Evolutionary conservation across 2,329 filamentous ascomycete genomes (phyloP), one percentile per base, ranked within the genome.

Genomic region (Colletotrichum tanaceti): DNA sequence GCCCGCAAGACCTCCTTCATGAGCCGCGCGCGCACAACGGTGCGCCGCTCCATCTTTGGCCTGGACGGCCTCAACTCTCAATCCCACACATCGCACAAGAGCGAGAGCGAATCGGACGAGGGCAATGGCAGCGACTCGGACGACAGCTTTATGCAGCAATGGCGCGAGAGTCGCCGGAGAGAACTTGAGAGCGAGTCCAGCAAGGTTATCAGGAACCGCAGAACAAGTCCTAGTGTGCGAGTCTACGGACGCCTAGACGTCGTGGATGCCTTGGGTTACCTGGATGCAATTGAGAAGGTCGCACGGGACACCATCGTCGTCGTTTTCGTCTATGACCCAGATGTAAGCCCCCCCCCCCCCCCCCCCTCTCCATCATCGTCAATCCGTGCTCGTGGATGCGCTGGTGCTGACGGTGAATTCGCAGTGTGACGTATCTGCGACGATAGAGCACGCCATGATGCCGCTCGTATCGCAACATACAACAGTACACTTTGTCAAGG

Each of bases 221-320:
- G 90, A 75, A 91, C 89, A 60, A 95, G 91, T 77, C 93, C 93
- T 0, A 94, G 91, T 74, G 87, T 91, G 71, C 85, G 92, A 72
- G 85, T 91, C 66, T 98, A 92, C 77, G 96, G 96, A 24, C 87
- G 86, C 14, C 83, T 98, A 71, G 91, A 94, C 70, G 87, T 89
- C 68, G 96, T 98, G 1, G 94, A 98, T 82, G 95, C 93, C 9
- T 84, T 91, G 72, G 96, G 94, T 20, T 99, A 97, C 75, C 86
- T 99, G n/a, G 94, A 98, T 79, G 94, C 95, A 63, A 93, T 98
- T 73, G 96, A 99, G 82, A 96, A 93, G 80, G 93, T 95, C 5
- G 85, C 89, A 46, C 81, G 90, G 55, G 92, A 95, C 54, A 95
- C 93, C 0, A 87, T 92, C 4, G 94, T 98, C 2, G 91, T 98